phyloP scores from a whole-genome alignment of 2,329 filamentous ascomycete genomes.

The Cladobotryum protrusum region DNA sequence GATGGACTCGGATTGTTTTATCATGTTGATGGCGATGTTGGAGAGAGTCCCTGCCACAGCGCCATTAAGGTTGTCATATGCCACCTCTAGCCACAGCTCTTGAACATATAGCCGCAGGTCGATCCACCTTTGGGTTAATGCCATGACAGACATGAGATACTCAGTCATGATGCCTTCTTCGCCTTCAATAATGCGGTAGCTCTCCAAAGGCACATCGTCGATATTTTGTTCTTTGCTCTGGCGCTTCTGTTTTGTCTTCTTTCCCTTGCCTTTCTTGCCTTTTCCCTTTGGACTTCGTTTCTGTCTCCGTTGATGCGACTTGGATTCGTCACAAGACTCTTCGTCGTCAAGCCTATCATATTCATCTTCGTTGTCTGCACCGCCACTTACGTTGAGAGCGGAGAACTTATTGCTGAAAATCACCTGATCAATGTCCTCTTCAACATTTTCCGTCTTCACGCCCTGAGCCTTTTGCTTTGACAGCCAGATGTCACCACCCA shows the following conservation, averaged over 20 bases:
- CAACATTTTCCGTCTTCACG: conserved; percentile 16
- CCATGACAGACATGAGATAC: conserved; percentile 39
- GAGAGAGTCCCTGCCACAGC: conserved; percentile 39
- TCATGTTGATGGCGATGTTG: conserved; percentile 35
- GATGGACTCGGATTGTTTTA: conserved; percentile 29
- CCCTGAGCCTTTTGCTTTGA: conserved; percentile 10
- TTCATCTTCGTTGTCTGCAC: conserved; percentile 10
- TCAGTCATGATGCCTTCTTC: conserved; percentile 30
- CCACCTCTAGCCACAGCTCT: conserved; percentile 36
- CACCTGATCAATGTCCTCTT: conserved; percentile 17
- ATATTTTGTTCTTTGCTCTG: conserved; percentile 16
- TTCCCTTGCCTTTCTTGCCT: conserved; percentile 15
- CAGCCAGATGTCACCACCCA: conserved; percentile 27
- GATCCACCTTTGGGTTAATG: conserved; percentile 30
- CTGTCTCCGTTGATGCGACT: conserved; percentile 1
- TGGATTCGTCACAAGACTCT: not conserved
- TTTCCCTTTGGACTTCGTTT: not conserved
- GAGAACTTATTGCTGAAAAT: conserved; percentile 14
- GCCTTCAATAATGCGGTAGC: conserved; percentile 37
- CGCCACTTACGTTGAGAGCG: conserved; percentile 7
- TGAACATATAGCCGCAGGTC: conserved; percentile 36
- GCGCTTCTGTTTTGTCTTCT: conserved; percentile 8
- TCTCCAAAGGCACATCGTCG: conserved; percentile 37
- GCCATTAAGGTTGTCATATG: conserved; percentile 38
- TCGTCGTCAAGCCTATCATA: not conserved